Evolutionary conservation across 495 filamentous ascomycete genomes (phyloP).

Genomic region (Immersiella caudata): DNA sequence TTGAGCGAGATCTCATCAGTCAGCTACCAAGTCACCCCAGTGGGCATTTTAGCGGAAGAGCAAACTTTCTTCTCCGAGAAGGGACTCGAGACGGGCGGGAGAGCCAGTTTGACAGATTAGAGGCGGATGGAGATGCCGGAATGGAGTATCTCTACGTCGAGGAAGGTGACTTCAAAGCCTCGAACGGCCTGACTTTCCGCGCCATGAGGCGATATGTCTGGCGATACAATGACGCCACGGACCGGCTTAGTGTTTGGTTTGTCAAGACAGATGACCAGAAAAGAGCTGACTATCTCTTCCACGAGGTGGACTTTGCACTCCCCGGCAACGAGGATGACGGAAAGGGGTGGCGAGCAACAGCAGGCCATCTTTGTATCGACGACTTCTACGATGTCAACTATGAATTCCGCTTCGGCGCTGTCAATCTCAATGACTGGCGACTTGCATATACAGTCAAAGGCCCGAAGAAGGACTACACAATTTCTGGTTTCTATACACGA

Average conservation of each 20-base stretch:
- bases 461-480: slow-evolving; percentile 69
- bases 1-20: slow-evolving; percentile 54
- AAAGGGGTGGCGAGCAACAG: slow-evolving; percentile 57
- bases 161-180: slow-evolving; percentile 59
- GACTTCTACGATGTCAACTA: slow-evolving; percentile 68
- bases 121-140: slow-evolving; percentile 40
- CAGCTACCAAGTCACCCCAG: slow-evolving; percentile 54
- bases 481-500: slow-evolving; percentile 53
- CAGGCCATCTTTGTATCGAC: slow-evolving; percentile 63
- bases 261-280: slow-evolving; percentile 58
- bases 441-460: slow-evolving; percentile 64
- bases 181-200: slow-evolving; percentile 48
- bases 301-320: slow-evolving; percentile 52
- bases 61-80: slow-evolving; percentile 62
- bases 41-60: slow-evolving; percentile 62
- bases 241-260: slow-evolving; percentile 69
- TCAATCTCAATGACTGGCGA: slow-evolving; percentile 56
- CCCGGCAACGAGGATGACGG: slow-evolving; percentile 26
- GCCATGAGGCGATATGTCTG: slow-evolving; percentile 60
- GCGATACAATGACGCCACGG: slow-evolving; percentile 57
- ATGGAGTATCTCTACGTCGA: slow-evolving; percentile 72
- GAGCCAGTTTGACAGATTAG: slow-evolving; percentile 33
- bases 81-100: slow-evolving; percentile 53
- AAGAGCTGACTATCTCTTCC: slow-evolving; percentile 68
- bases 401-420: slow-evolving; percentile 59